A percentile compares a stretch with the other conserved stretches of the same genome.
Conservation (phyloP, 768 basidiomycete species). For the Mycena maculata region DNA sequence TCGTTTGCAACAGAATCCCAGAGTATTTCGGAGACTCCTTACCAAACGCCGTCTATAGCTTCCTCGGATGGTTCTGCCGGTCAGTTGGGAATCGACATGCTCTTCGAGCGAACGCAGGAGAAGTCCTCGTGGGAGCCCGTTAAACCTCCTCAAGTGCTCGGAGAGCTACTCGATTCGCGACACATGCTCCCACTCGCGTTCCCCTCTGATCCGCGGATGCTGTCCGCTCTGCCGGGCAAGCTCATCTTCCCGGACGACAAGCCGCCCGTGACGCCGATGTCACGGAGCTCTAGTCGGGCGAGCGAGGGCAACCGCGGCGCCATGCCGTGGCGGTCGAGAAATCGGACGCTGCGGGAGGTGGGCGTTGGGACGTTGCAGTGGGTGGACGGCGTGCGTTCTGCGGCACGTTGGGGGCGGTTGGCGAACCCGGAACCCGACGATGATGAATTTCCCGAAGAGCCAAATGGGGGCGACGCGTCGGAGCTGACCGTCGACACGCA, state of each 20-base stretch:
- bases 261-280: constrained; percentile 40
- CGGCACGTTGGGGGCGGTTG: constrained; percentile 69
- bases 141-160: constrained; percentile 82
- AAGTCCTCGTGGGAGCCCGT: constrained; percentile 82
- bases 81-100: constrained; percentile 76
- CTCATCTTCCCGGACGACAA: constrained; percentile 50
- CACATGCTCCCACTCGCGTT: constrained; percentile 92
- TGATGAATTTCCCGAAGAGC: constrained; percentile 47
- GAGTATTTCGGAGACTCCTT: constrained; percentile 32
- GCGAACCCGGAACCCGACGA: constrained; percentile 53
- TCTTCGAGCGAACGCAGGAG: constrained; percentile 79
- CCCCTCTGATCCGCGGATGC: constrained; percentile 82
- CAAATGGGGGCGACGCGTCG: constrained; percentile 46
- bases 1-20: constrained; percentile 58
- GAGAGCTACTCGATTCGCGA: constrained; percentile 92
- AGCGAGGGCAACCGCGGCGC: constrained; percentile 51
- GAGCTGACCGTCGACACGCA: constrained; percentile 54
- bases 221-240: constrained; percentile 75
- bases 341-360: constrained; percentile 70
- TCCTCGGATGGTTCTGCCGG: constrained; percentile 50
- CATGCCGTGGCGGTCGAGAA: constrained; percentile 70
- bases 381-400: constrained; percentile 74
- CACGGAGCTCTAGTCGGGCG: constrained; percentile 53
- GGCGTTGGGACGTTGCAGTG: constrained; percentile 70
- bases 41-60: constrained; percentile 50